phyloP scores from a whole-genome alignment of 2,329 filamentous ascomycete genomes.

The Cercospora nicotianae region DNA sequence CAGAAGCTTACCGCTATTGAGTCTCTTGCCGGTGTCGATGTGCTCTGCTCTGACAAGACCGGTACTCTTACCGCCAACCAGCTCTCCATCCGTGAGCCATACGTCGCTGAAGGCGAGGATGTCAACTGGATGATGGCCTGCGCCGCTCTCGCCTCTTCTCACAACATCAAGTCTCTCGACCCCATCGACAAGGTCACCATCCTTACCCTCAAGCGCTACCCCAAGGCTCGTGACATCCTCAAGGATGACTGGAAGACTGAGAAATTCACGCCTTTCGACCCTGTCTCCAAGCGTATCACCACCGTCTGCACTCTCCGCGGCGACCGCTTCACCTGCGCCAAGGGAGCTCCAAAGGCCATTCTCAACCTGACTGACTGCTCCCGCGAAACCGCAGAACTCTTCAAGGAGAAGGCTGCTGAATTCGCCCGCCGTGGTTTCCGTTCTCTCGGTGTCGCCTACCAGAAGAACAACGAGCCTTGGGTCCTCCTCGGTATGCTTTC shows the following conservation, averaged over 20 bases:
- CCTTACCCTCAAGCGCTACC: conserved; percentile 72
- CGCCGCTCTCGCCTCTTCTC: conserved; percentile 72
- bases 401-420: conserved; percentile 71
- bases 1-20: conserved; percentile 79
- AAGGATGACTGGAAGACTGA: conserved; percentile 73
- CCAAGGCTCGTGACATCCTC: conserved; percentile 74
- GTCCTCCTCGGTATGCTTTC: conserved; percentile 73
- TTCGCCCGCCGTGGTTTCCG: conserved; percentile 79
- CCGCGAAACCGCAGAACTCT: conserved; percentile 63
- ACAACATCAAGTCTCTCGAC: conserved; percentile 76
- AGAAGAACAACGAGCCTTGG: conserved; percentile 74
- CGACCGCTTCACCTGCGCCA: conserved; percentile 70
- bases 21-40: conserved; percentile 72
- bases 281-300: conserved; percentile 77
- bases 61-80: conserved; percentile 75
- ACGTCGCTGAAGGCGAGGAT: conserved; percentile 73
- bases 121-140: conserved; percentile 85
- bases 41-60: conserved; percentile 80
- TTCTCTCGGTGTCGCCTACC: conserved; percentile 74
- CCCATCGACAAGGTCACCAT: conserved; percentile 80
- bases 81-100: conserved; percentile 74
- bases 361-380: conserved; percentile 68
- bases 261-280: conserved; percentile 76
- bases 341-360: conserved; percentile 76
- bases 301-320: conserved; percentile 67